Evolutionary conservation across 1,284 basidiomycete species (phyloP).

Genomic region (Ganoderma sp.): DNA sequence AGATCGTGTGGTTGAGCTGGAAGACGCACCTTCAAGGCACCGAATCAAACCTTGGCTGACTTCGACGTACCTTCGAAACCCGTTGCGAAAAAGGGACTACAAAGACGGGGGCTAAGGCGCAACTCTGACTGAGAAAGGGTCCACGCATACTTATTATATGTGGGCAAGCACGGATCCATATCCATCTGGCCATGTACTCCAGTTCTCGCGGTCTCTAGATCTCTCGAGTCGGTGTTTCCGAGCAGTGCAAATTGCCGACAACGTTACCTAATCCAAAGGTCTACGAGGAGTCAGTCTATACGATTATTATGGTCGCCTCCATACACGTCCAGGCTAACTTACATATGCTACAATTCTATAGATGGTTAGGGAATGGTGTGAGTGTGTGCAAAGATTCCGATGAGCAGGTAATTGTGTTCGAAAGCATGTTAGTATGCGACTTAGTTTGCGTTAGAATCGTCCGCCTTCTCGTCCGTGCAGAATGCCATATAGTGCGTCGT

Average conservation of each 20-base stretch:
- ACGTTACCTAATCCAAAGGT: neutral
- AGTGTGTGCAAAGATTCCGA: neutral
- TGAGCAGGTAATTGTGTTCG: neutral
- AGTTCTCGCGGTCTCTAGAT: neutral
- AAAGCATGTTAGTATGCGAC: neutral
- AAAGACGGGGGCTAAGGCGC: neutral
- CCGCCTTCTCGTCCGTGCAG: conserved; percentile 27
- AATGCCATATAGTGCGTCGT: conserved; percentile 43
- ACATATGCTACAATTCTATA: conserved; percentile 2
- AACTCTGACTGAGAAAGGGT: neutral
- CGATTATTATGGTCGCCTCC: neutral
- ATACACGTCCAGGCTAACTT: neutral
- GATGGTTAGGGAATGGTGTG: neutral
- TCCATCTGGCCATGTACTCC: neutral
- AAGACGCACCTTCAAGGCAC: neutral
- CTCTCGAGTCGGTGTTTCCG: neutral
- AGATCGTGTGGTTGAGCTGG: neutral
- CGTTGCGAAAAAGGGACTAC: neutral
- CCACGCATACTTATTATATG: neutral
- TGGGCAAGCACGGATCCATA: neutral
- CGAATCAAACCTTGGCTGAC: neutral
- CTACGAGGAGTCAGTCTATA: neutral
- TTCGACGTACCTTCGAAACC: too few species aligned
- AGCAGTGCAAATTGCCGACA: neutral
- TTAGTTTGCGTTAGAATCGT: neutral